phyloP scores from a whole-genome alignment of 2,329 filamentous ascomycete genomes.

The Colletotrichum graminicola region DNA sequence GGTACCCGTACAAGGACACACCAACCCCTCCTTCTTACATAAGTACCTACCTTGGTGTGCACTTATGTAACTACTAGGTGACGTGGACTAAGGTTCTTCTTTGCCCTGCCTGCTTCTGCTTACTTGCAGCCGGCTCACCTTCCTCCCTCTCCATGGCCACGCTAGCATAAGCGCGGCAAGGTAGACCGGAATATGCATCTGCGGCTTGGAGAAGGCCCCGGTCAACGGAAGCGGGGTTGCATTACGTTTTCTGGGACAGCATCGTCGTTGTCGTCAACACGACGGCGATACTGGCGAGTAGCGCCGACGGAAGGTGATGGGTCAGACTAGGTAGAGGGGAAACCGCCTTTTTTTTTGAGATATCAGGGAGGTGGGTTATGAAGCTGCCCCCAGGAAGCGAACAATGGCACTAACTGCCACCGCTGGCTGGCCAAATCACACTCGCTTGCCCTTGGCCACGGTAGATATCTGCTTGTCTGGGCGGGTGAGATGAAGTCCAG shows the following conservation, averaged over 20 bases:
- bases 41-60: neutral
- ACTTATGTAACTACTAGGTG: neutral
- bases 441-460: neutral
- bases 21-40: neutral
- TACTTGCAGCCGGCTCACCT: neutral
- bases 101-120: neutral
- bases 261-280: slow-evolving; percentile 12
- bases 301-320: neutral
- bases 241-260: neutral
- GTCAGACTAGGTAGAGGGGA: no score
- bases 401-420: neutral
- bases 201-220: neutral
- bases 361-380: neutral
- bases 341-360: neutral
- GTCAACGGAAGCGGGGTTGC: slow-evolving; percentile 9
- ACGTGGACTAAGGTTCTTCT: neutral
- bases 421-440: neutral
- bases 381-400: neutral
- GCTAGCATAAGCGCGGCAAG: neutral
- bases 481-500: neutral
- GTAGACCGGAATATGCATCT: neutral
- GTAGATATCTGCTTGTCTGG: neutral
- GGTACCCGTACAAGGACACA: neutral
- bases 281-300: neutral
- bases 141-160: neutral